Evolutionary conservation across 169 alveolate genomes (phyloP), one percentile per base, ranked within the genome.

Genomic region (Eimeria necatrix): DNA sequence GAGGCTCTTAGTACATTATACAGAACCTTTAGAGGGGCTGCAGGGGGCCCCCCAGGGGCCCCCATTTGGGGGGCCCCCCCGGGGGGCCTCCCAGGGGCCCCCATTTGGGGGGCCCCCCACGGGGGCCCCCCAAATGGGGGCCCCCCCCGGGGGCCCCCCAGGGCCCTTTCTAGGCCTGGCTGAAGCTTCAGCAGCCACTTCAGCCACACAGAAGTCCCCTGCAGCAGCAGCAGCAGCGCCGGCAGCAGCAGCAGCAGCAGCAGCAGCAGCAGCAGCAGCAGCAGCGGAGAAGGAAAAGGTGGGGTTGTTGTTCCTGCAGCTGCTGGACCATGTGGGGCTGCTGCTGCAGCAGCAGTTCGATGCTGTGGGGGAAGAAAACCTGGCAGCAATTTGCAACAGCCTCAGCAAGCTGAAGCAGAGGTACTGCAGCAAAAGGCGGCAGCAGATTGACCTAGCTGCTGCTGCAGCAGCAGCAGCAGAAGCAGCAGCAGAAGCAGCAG

Each of bases 391-490:
- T 20, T 76, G 86, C 86, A 32, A 60, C 7, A n/a, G 61, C 4
- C 53, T 76, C 51, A 76, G 12, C 64, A 48, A 48, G 22, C 56
- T 76, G 64, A 76, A 76, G 86, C 24, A 32, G 12, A 32, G 41
- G 22, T 76, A 76, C 60, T 10, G 41, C 32, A 16, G 22, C 3
- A 76, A 5, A 32, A 76, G 86, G 86, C 24, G 61, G 22, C 56
- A 7, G 60, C 86, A 76, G 53, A 76, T 76, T 4, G 86, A 18
- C 12, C 18, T 32, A 4, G 32, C 26, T 12, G 64, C 64, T 14
- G 86, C 86, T 14, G 86, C 86, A 46, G 86, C 86, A 16, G 53
- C 86, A 16, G 86, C 86, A 48, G 64, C 86, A 76, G 86, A 56
- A 48, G 4, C 86, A n/a, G 26, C 86, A 76, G 60, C 56, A 48